Conservation (phyloP, 441 rosid genomes). For the Aquilaria agallochum region DNA sequence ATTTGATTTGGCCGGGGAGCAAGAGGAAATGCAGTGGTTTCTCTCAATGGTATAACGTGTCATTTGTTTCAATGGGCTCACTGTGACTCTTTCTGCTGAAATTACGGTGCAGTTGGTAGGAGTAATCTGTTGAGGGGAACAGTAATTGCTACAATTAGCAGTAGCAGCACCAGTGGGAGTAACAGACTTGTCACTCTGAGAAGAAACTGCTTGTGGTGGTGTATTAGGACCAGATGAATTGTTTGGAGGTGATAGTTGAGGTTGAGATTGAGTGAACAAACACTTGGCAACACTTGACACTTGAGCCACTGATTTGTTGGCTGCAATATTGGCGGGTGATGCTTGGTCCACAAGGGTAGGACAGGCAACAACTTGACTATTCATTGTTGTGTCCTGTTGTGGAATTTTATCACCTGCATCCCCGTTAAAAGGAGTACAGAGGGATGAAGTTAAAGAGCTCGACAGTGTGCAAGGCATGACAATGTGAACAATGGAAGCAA, state of each 20-base stretch:
- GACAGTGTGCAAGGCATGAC: background rate
- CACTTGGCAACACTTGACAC: constrained; percentile 58
- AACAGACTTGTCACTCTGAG: constrained; percentile 31
- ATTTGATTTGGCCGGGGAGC: constrained; percentile 52
- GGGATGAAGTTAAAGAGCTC: background rate
- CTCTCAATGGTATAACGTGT: constrained; percentile 59
- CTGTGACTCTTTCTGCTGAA: constrained; percentile 58
- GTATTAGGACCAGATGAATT: constrained; percentile 51
- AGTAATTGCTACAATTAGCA: constrained; percentile 30
- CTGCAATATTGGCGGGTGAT: constrained; percentile 12
- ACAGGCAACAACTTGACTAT: constrained; percentile 18
- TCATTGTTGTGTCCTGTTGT: constrained; percentile 18
- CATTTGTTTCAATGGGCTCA: constrained; percentile 71
- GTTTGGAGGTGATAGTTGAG: constrained; percentile 28
- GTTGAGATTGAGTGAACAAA: constrained; percentile 56
- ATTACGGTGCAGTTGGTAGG: constrained; percentile 68
- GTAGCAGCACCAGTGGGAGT: constrained; percentile 29
- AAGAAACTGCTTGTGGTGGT: constrained; percentile 52
- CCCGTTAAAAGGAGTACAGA: constrained; percentile 2
- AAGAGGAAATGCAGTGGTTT: constrained; percentile 49
- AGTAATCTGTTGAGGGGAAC: constrained; percentile 40
- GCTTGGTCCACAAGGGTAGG: constrained; percentile 23
- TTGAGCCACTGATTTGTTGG: constrained; percentile 21
- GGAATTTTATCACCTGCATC: constrained; percentile 19
- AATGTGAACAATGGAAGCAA: background rate